These are phyloP conservation scores for Puya raimondii DNA, from an alignment of 176 grass and related monocot species.

Conservation along the genomic window DNA sequence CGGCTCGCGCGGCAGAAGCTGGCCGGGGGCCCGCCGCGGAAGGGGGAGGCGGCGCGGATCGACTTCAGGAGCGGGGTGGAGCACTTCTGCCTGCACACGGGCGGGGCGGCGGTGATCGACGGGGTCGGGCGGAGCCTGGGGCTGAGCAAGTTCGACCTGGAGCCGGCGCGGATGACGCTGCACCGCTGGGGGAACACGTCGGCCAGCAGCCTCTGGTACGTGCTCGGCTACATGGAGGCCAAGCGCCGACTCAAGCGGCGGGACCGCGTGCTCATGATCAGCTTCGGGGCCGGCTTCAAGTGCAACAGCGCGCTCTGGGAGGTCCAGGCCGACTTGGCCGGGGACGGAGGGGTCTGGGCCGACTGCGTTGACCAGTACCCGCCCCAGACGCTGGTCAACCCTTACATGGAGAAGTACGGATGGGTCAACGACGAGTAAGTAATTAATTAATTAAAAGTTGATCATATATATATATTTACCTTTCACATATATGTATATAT, in stretches of 20 bases:
- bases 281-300: constrained; percentile 81
- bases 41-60: constrained; percentile 25
- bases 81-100: constrained; percentile 89
- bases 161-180: constrained; percentile 81
- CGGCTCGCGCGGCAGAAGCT: constrained; percentile 41
- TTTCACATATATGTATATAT: neutral
- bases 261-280: constrained; percentile 72
- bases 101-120: constrained; percentile 78
- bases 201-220: constrained; percentile 90
- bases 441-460: neutral
- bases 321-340: constrained; percentile 45
- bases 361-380: constrained; percentile 66
- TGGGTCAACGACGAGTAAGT: constrained; percentile 53
- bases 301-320: constrained; percentile 92
- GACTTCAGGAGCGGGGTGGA: constrained; percentile 77
- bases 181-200: constrained; percentile 95
- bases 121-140: constrained; percentile 45
- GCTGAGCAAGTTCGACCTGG: constrained; percentile 43
- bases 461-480: neutral
- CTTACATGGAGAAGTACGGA: constrained; percentile 66
- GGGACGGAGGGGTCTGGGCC: constrained; percentile 44
- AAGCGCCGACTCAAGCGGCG: constrained; percentile 48
- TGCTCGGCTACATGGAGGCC: constrained; percentile 78
- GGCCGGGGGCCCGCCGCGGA: neutral
- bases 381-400: constrained; percentile 52